Conservation (phyloP, 495 filamentous ascomycete genomes). For the Achaetomiella virescens region DNA sequence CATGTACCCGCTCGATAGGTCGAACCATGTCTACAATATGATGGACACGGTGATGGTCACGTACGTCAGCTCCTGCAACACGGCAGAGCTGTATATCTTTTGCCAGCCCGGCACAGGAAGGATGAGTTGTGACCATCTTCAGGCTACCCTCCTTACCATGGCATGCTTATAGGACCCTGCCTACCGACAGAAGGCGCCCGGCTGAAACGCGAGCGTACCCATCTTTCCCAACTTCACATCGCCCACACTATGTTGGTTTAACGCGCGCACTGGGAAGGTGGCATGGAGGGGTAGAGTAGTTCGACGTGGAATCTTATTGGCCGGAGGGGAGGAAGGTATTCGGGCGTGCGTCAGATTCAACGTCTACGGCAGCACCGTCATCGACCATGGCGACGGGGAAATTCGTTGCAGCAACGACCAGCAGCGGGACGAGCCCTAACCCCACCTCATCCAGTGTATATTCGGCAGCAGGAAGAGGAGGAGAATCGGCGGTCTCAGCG, state of each 20-base stretch:
- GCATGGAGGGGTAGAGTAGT: background rate
- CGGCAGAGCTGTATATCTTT: background rate
- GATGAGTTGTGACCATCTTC: background rate
- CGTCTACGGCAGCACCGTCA: background rate
- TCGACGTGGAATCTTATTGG: background rate
- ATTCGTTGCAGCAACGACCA: background rate
- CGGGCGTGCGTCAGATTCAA: background rate
- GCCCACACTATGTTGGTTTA: conserved; percentile 4
- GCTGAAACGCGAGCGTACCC: conserved; percentile 1
- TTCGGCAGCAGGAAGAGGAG: background rate
- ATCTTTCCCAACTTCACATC: conserved; percentile 10
- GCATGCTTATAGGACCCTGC: background rate
- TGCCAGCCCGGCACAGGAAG: background rate
- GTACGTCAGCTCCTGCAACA: background rate
- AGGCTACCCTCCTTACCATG: background rate
- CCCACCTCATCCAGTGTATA: background rate
- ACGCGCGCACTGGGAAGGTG: background rate
- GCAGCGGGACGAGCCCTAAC: background rate
- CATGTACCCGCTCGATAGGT: background rate
- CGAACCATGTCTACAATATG: conserved; percentile 1
- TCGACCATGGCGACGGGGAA: background rate
- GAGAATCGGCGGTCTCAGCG: background rate
- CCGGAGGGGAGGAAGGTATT: background rate
- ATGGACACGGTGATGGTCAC: conserved; percentile 11
- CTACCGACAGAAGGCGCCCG: background rate